These are phyloP conservation scores for Aspergillus aculeatinus DNA, from an alignment of 2,329 filamentous ascomycete genomes.

Conservation along the genomic window DNA sequence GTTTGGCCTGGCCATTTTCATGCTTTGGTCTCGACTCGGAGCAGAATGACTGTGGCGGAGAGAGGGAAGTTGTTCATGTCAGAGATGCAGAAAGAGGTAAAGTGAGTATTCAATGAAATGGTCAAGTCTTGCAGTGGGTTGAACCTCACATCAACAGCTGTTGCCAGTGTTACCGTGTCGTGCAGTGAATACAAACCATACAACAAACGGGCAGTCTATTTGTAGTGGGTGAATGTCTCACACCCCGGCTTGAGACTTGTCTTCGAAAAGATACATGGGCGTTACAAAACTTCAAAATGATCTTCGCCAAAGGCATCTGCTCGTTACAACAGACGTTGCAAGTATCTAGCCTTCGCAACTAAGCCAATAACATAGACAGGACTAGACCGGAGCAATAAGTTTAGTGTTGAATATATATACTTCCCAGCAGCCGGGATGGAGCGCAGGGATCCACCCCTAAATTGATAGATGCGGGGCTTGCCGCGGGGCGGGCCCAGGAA, in stretches of 20 bases:
- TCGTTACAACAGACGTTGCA: no score
- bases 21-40: not conserved
- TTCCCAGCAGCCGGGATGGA: not conserved
- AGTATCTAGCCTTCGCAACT: not conserved
- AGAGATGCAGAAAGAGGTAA: not conserved
- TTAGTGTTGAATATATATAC: no score
- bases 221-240: no score
- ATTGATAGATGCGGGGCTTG: not conserved
- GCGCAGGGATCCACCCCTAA: not conserved
- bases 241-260: no score
- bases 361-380: no score
- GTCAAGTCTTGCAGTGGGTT: no score
- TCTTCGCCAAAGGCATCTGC: no score
- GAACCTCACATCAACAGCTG: not conserved
- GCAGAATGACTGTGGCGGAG: not conserved
- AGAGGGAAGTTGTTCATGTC: not conserved
- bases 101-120: not conserved
- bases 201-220: not conserved
- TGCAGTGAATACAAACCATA: not conserved
- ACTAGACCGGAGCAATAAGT: no score
- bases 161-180: not conserved
- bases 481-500: constrained; percentile 17
- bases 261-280: no score
- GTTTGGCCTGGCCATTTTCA: not conserved
- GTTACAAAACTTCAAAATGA: no score